Base-by-base conservation (phyloP, 2,329 filamentous ascomycete genomes). In the Fusarium globosum region DNA sequence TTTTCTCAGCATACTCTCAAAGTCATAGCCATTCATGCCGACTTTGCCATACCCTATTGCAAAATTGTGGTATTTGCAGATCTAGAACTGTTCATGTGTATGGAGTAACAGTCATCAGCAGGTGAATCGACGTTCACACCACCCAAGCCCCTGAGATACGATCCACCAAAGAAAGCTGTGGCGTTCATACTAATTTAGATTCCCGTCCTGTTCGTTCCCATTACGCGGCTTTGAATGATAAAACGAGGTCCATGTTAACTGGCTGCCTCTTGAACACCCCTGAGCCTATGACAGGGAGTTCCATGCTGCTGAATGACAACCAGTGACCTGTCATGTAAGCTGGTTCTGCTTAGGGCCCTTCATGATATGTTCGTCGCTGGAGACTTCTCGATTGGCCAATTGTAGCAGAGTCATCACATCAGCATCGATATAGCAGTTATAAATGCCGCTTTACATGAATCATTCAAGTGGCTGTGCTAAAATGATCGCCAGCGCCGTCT, bases 201-300 rank as follows among this genome's bases (percentile, higher is more conserved):
- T 49, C 20, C n/a, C 26, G 49, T 57, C 57, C 43, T 67, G 35
- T 60, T 60, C 38, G 51, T 42, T 64, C 36, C 33, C 35, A 59
- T 72, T 65, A 61, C 55, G 60, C 45, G 65, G 64, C 65, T 62
- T 64, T 28, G 20, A 52, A 48, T 52, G 49, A 67, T 42, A 59
- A 46, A 55, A 43, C 36, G 12, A n/a, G 6, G 23, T 28, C 38
- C 13, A 28, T 21, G n/a, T 63, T 35, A n/a, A 68, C 56, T n/a
- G 68, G 65, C 35, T 73, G 69, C 70, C 70, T 73, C 69, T 55
- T 16, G 15, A n/a, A 41, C 45, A 38, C 70, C 70, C 70, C 48
- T 63, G 52, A 49, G 48, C 39, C 21, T 21, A 39, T 41, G n/a
- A 49, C 21, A 23, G 41, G 39, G 63, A 43, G 30, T 52, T 36